Evolutionary conservation across 1,284 basidiomycete genomes (phyloP).

Genomic region (Cryptococcus sp.): DNA sequence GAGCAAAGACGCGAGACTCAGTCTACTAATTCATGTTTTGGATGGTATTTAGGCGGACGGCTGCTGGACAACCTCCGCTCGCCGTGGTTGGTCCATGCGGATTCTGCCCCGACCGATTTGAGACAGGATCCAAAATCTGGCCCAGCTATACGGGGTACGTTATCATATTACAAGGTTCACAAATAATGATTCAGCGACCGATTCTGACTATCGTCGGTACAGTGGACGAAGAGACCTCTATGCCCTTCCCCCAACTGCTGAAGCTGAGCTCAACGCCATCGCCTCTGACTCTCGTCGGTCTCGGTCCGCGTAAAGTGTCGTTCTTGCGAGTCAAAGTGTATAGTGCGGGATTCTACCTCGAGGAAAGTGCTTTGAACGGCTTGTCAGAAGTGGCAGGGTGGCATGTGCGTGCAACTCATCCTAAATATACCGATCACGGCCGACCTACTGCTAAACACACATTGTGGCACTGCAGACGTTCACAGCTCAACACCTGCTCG

Average conservation of each 20-base stretch:
- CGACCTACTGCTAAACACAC: too few relatives aligned
- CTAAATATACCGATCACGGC: not conserved
- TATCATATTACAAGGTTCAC: too few relatives aligned
- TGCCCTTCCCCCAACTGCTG: conserved; percentile 44
- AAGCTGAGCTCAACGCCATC: conserved; percentile 27
- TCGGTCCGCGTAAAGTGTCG: conserved; percentile 59
- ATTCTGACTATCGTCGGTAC: not conserved
- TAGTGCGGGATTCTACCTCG: conserved; percentile 57
- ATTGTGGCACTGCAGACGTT: conserved; percentile 13
- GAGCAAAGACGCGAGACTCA: not conserved
- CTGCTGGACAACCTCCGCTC: not conserved
- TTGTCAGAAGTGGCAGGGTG: conserved; percentile 33
- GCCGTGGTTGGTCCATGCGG: conserved; percentile 11
- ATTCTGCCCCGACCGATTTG: conserved; percentile 9
- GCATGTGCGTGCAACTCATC: conserved; percentile 32
- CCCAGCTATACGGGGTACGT: conserved; percentile 11
- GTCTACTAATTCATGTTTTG: too few relatives aligned
- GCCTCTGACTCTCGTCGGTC: conserved; percentile 54
- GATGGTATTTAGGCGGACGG: not conserved
- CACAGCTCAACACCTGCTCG: conserved; percentile 31
- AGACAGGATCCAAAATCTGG: conserved; percentile 17
- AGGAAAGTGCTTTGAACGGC: conserved; percentile 34
- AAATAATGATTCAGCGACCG: not conserved
- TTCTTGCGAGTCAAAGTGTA: conserved; percentile 59
- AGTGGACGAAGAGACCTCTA: conserved; percentile 49